Evolutionary conservation across 805 yeast genomes (phyloP), one percentile per base, ranked within the genome.

Genomic region (Teunomyces kruisii): DNA sequence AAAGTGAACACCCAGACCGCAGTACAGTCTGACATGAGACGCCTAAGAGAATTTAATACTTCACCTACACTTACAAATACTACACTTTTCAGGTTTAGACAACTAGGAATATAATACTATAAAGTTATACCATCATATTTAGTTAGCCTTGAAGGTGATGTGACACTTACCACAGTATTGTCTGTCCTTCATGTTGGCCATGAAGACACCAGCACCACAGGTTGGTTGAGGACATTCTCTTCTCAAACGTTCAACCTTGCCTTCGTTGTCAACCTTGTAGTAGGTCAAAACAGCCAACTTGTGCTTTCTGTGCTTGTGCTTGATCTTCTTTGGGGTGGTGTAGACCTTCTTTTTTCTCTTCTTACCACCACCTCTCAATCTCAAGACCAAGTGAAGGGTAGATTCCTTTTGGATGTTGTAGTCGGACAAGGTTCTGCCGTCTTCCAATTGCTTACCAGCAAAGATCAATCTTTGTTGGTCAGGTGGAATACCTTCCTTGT

Each of bases 311-410:
- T 89, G 97, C 87, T 90, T 91, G 95, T 94, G 98, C 81, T 80
- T 88, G 81, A 94, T 88, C 87, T 91, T 95, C 91, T 94, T 94
- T 83, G 99, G 99, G 73, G 98, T 92, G 81, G 98, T 92, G 92
- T 92, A 94, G 74, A 90, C 97, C 96, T 92, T 92, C 97, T 94
- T 94, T 94, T 94, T 94, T 86, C 96, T 92, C 94, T 94, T 94
- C 88, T 91, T 94, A 83, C 96, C 96, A 74, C 76, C 77, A 81
- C 98, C 98, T 81, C 97, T 88, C 74, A 92, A 87, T 83, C 97
- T 90, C 59, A 92, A 80, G 57, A 92, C 98, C 79, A 92, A 84
- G 76, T 92, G 97, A 49, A 92, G 77, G 58, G 99, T 92, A 54
- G 99, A 92, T 83, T 92, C 99, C 87, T 92, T 92, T 81, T 92